A percentile compares a stretch with the other conserved stretches of the same genome.
These are phyloP conservation scores for Moniliophthora roreri DNA, from an alignment of 1,284 basidiomycete genomes.

Conservation along the genomic window DNA sequence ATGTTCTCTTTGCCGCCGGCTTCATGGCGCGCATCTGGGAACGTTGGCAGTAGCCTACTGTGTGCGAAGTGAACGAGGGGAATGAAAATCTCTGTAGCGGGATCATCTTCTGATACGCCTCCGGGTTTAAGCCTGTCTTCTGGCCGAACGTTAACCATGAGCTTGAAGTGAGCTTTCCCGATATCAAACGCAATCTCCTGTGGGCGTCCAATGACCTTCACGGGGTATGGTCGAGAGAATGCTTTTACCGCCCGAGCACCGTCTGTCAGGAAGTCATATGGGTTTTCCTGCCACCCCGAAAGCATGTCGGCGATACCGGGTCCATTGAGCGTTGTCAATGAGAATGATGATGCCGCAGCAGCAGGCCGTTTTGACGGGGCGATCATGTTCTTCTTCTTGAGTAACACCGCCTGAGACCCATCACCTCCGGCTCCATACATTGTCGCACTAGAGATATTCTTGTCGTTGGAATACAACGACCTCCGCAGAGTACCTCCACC, in stretches of 20 bases:
- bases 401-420: slow-evolving; percentile 23
- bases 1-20: neutral
- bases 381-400: slow-evolving; percentile 17
- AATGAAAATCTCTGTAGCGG: slow-evolving; percentile 83
- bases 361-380: slow-evolving; percentile 16
- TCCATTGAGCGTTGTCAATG: slow-evolving; percentile 29
- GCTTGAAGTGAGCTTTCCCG: slow-evolving; percentile 63
- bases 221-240: slow-evolving; percentile 82
- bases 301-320: slow-evolving; percentile 10
- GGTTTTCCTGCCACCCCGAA: slow-evolving; percentile 37
- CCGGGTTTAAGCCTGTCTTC: slow-evolving; percentile 41
- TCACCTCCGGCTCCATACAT: slow-evolving; percentile 20
- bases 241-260: slow-evolving; percentile 83
- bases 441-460: slow-evolving; percentile 7
- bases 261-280: slow-evolving; percentile 73
- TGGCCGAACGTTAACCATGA: slow-evolving; percentile 59
- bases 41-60: slow-evolving; percentile 24
- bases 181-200: slow-evolving; percentile 78
- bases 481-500: slow-evolving; percentile 24
- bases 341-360: slow-evolving; percentile 26
- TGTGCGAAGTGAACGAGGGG: slow-evolving; percentile 88
- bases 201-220: slow-evolving; percentile 70
- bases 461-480: slow-evolving; percentile 21
- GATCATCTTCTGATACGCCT: slow-evolving; percentile 31
- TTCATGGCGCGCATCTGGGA: neutral